Evolutionary conservation across 129 eudicot species (phyloP).

Genomic region (sunflower (Helianthus annuus)): DNA sequence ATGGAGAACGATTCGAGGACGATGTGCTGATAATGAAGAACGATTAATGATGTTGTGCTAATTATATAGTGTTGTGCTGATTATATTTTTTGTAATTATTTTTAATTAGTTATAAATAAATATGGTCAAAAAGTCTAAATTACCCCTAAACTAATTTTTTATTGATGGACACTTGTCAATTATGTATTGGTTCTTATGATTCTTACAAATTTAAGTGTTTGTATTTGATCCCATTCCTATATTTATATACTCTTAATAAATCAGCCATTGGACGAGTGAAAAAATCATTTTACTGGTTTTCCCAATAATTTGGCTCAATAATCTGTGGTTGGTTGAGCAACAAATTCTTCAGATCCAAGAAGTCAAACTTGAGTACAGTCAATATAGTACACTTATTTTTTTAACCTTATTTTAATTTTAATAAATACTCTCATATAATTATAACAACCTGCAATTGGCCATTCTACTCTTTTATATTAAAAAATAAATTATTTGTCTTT

Average conservation of each 20-base stretch:
- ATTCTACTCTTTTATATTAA: neutral
- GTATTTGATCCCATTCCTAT: too few relatives aligned
- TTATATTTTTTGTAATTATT: too few relatives aligned
- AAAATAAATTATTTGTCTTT: neutral
- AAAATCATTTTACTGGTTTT: constrained; percentile 10
- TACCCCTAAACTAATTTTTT: too few relatives aligned
- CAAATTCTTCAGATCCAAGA: constrained; percentile 33
- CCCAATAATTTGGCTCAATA: constrained; percentile 26
- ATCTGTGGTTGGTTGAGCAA: constrained; percentile 31
- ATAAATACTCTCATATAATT: neutral
- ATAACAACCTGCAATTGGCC: constrained; percentile 9
- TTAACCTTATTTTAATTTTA: constrained; percentile 1
- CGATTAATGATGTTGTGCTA: too few relatives aligned
- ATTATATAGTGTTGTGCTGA: too few relatives aligned
- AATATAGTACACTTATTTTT: constrained; percentile 25
- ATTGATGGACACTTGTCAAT: too few relatives aligned
- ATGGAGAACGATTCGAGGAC: too few relatives aligned
- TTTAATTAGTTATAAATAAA: too few relatives aligned
- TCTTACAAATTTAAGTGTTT: too few relatives aligned
- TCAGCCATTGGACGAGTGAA: neutral
- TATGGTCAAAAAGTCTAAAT: too few relatives aligned
- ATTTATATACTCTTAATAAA: neutral
- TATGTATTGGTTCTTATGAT: too few relatives aligned
- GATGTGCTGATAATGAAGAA: too few relatives aligned
- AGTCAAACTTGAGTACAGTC: constrained; percentile 35